These are phyloP conservation scores for Wickerhamiella bombiphila DNA, from an alignment of 805 yeast genomes.

Conservation along the genomic window DNA sequence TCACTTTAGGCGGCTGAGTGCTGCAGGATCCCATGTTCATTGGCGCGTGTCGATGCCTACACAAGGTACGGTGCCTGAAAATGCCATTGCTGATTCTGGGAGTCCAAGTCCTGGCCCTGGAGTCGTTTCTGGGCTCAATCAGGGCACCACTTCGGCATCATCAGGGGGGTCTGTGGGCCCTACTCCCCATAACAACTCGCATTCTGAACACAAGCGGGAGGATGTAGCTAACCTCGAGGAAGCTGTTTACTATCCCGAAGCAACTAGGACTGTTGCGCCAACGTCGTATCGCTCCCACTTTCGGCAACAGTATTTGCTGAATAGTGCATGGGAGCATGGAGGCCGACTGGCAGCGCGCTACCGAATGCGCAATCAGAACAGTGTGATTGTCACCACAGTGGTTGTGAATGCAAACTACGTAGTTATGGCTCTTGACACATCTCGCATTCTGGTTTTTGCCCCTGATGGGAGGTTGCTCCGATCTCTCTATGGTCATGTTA, in stretches of 20 bases:
- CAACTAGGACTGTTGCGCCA: constrained; percentile 21
- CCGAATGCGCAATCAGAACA: constrained; percentile 21
- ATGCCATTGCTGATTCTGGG: not conserved
- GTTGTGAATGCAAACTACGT: constrained; percentile 25
- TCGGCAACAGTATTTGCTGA: constrained; percentile 27
- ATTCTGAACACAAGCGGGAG: not conserved
- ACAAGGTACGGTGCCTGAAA: constrained; percentile 1
- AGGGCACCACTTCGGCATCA: not conserved
- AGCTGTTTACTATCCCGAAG: constrained; percentile 24
- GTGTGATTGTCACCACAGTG: constrained; percentile 29
- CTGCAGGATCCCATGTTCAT: constrained; percentile 21
- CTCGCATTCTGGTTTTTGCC: constrained; percentile 29
- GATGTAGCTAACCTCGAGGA: constrained; percentile 15
- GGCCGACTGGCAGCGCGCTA: constrained; percentile 29
- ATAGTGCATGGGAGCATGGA: constrained; percentile 28
- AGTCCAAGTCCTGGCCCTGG: not conserved
- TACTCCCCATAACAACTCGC: no score
- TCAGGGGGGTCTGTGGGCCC: no score
- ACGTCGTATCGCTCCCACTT: constrained; percentile 27
- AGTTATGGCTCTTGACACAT: constrained; percentile 30
- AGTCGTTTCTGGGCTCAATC: not conserved
- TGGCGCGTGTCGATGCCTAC: constrained; percentile 10
- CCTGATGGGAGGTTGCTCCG: constrained; percentile 36
- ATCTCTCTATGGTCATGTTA: constrained; percentile 93
- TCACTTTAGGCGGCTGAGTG: constrained; percentile 25